Evolutionary conservation across 2,329 filamentous ascomycete genomes (phyloP).

Genomic region (Bipolaris bicolor): DNA sequence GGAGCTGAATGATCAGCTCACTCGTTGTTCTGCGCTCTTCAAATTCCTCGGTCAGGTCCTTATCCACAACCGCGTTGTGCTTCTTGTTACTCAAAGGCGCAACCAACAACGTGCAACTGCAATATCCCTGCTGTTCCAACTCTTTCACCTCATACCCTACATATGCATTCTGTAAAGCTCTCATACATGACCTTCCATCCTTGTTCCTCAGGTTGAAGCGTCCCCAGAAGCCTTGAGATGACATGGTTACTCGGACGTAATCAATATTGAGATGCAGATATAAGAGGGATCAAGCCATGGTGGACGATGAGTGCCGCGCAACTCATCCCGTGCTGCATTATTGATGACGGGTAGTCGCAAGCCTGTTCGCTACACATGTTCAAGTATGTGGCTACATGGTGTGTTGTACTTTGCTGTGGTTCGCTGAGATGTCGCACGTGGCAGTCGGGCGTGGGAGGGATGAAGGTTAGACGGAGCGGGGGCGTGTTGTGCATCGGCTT

Average conservation of each 20-base stretch:
- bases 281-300: neutral
- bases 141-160: constrained; percentile 9
- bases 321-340: constrained; percentile 15
- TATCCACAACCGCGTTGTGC: neutral
- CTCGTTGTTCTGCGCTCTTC: neutral
- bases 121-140: constrained; percentile 18
- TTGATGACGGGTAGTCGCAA: neutral
- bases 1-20: constrained; percentile 35
- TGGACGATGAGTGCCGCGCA: neutral
- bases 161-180: constrained; percentile 9
- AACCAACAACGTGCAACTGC: constrained; percentile 20
- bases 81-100: neutral
- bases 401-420: constrained; percentile 22
- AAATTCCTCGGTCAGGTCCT: too few species aligned
- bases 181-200: neutral
- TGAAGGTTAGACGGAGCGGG: constrained; percentile 5
- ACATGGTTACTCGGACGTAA: neutral
- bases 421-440: constrained; percentile 26
- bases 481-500: constrained; percentile 20
- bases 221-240: constrained; percentile 6
- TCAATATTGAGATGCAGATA: neutral
- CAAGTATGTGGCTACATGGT: constrained; percentile 10
- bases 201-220: neutral
- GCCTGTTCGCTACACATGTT: neutral
- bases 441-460: constrained; percentile 13